These are phyloP conservation scores for Chytriomyces confervae DNA, from an alignment of 192 early-diverging fungal species.

Conservation along the genomic window DNA sequence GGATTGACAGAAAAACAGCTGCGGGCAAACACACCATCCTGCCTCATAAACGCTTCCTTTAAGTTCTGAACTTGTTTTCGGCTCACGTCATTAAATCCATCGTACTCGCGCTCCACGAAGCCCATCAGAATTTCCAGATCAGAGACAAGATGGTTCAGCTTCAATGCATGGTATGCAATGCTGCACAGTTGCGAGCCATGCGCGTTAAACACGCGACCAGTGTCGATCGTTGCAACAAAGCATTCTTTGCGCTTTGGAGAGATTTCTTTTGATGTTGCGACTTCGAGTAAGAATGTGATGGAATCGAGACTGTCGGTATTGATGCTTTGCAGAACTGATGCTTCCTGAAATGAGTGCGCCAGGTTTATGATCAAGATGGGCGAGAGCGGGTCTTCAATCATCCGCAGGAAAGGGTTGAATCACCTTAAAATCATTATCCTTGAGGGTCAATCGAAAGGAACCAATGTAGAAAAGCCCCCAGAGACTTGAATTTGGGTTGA, in stretches of 20 bases:
- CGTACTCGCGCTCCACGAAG: slow-evolving; percentile 1
- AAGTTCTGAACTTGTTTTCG: background rate
- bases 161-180: background rate
- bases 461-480: slow-evolving; percentile 7
- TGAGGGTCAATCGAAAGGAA: background rate
- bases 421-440: background rate
- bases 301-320: background rate
- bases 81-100: slow-evolving; percentile 1
- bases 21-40: slow-evolving; percentile 11
- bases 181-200: background rate
- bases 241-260: background rate
- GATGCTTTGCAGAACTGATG: background rate
- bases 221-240: slow-evolving; percentile 5
- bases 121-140: background rate
- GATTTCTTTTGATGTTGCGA: background rate
- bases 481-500: slow-evolving; percentile 5
- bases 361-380: background rate
- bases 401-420: too few relatives aligned
- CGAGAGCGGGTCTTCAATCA: background rate
- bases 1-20: background rate
- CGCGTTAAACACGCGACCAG: background rate
- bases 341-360: background rate
- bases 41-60: slow-evolving; percentile 12
- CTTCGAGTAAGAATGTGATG: background rate
- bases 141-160: background rate